Conservation (phyloP, 106 monocot species). For the Allium fistulosum region DNA sequence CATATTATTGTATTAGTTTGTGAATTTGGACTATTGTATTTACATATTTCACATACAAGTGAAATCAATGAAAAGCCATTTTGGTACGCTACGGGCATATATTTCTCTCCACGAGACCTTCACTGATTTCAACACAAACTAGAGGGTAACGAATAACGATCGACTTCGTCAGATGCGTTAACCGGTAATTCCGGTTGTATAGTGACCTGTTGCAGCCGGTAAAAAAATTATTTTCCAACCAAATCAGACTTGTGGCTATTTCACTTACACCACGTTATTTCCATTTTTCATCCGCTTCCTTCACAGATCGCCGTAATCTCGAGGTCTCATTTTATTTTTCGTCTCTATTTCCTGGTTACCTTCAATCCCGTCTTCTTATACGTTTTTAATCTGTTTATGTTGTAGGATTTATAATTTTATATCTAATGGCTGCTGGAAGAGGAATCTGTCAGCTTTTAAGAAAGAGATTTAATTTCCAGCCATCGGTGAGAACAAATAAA, state of each 20-base stretch:
- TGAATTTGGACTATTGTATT: too few relatives aligned
- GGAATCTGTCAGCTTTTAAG: slow-evolving; percentile 34
- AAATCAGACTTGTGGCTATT: slow-evolving; percentile 6
- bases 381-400: not conserved
- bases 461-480: slow-evolving; percentile 20
- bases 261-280: not conserved
- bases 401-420: not conserved
- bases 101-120: too few relatives aligned
- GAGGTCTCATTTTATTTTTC: not conserved
- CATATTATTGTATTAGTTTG: too few relatives aligned
- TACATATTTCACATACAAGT: too few relatives aligned
- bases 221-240: not conserved
- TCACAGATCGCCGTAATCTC: not conserved
- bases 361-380: not conserved
- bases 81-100: too few relatives aligned
- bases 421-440: slow-evolving; percentile 31
- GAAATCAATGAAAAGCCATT: too few relatives aligned
- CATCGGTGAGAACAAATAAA: slow-evolving; percentile 20
- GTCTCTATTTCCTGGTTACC: too few relatives aligned
- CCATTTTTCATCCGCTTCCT: not conserved
- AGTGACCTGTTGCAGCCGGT: slow-evolving; percentile 4
- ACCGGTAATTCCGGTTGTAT: not conserved
- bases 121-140: too few relatives aligned
- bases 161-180: not conserved
- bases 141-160: too few relatives aligned